Percentiles rank a stretch among this genome's conserved stretches.
These are phyloP conservation scores for Sideroxylon spinosum DNA, from an alignment of 179 eudicot genomes.

Conservation along the genomic window DNA sequence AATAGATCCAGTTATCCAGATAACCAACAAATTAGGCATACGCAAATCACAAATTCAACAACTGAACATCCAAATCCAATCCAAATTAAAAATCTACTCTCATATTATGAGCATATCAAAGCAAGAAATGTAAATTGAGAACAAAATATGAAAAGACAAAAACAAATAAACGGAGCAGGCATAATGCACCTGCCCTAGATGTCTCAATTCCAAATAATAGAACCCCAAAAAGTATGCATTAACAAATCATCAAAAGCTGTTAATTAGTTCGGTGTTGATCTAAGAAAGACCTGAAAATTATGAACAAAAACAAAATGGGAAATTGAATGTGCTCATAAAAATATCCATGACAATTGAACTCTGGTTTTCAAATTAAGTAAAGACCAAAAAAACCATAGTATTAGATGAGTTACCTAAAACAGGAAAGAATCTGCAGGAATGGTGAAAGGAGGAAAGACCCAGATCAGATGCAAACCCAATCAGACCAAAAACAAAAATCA, in stretches of 20 bases:
- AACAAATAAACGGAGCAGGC: too few species aligned
- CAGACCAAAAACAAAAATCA: conserved; percentile 15
- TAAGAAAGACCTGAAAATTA: not conserved
- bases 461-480: conserved; percentile 25
- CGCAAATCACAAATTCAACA: too few species aligned
- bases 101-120: too few species aligned
- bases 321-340: conserved; percentile 17
- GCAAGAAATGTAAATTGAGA: too few species aligned
- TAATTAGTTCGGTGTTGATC: conserved; percentile 7
- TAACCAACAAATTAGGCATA: too few species aligned
- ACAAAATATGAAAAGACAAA: too few species aligned
- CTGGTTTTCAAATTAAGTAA: conserved; percentile 12
- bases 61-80: too few species aligned
- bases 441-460: conserved; percentile 12
- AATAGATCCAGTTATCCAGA: too few species aligned
- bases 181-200: too few species aligned
- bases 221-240: conserved; percentile 7
- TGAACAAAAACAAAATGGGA: not conserved
- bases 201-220: too few species aligned
- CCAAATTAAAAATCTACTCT: too few species aligned
- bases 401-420: conserved; percentile 19
- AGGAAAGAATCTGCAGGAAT: conserved; percentile 20
- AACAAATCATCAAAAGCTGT: conserved; percentile 15
- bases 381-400: conserved; percentile 1
- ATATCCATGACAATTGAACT: conserved; percentile 14